Evolutionary conservation across 805 yeast species (phyloP).

Genomic region (Isabelozyma pseudorhagii): DNA sequence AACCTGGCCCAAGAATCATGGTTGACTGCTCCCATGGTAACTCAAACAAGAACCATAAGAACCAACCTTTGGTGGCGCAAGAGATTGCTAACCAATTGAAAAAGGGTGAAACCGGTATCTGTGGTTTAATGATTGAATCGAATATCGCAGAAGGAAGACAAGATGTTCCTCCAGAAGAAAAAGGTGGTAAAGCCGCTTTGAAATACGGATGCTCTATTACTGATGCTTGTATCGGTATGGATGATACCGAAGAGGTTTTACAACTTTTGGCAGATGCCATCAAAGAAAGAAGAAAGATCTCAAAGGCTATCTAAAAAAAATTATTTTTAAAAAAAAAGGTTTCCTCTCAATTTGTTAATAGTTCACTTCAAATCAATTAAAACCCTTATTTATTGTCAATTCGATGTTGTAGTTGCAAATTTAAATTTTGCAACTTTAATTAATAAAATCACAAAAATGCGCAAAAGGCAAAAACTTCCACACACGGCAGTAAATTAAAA

Average conservation of each 20-base stretch:
- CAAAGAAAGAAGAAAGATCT: constrained; percentile 58
- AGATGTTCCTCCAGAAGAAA: constrained; percentile 66
- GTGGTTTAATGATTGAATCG: constrained; percentile 97
- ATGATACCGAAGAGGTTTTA: constrained; percentile 71
- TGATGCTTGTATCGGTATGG: constrained; percentile 97
- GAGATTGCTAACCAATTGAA: constrained; percentile 75
- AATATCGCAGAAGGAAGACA: constrained; percentile 92
- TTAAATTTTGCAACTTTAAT: background rate
- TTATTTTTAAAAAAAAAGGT: too few species aligned
- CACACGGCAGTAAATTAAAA: background rate
- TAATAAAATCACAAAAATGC: background rate
- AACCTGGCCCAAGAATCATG: constrained; percentile 71
- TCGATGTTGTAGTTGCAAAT: background rate
- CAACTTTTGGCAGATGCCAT: constrained; percentile 76
- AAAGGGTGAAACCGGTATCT: constrained; percentile 69
- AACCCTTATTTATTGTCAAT: background rate
- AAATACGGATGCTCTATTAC: constrained; percentile 94
- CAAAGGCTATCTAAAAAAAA: background rate
- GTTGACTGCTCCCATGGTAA: constrained; percentile 98
- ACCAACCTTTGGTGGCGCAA: constrained; percentile 87
- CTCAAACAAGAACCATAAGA: constrained; percentile 83
- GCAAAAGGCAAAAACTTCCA: background rate
- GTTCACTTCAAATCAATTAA: background rate
- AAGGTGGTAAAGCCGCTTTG: constrained; percentile 68
- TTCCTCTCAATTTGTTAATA: background rate